Conservation (phyloP, 2,329 filamentous ascomycete genomes). For the Nothophaeocryptopus gaeumannii region DNA sequence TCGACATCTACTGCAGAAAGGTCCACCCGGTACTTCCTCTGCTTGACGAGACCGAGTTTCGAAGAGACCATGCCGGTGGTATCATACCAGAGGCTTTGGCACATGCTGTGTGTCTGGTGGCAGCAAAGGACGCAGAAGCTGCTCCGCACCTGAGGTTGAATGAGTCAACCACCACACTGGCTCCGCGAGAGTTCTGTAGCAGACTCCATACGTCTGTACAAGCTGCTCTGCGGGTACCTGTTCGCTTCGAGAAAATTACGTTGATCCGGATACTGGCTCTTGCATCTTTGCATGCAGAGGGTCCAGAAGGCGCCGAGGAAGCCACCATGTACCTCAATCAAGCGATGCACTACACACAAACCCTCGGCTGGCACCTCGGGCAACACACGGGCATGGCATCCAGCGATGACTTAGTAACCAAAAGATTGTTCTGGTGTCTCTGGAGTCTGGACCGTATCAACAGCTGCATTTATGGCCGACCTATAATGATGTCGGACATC, state of each 20-base stretch:
- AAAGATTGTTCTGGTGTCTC: conserved; percentile 50
- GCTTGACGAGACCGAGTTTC: conserved; percentile 44
- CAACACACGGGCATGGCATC: conserved; percentile 26
- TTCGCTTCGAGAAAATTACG: conserved; percentile 46
- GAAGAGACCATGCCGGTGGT: conserved; percentile 36
- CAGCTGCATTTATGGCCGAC: conserved; percentile 47
- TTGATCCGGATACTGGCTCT: conserved; percentile 48
- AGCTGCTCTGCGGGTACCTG: conserved; percentile 40
- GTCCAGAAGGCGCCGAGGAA: conserved; percentile 47
- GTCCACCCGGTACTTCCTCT: conserved; percentile 49
- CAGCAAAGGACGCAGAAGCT: conserved; percentile 48
- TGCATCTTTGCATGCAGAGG: conserved; percentile 48
- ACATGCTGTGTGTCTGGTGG: conserved; percentile 49
- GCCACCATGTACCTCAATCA: conserved; percentile 43
- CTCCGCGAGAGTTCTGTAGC: conserved; percentile 46
- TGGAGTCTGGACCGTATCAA: conserved; percentile 51
- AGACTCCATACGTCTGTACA: conserved; percentile 44
- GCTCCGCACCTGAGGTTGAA: conserved; percentile 40
- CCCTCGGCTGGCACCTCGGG: conserved; percentile 47
- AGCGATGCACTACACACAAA: conserved; percentile 51
- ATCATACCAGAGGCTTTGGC: conserved; percentile 40
- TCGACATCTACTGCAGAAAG: conserved; percentile 47
- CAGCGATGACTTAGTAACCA: conserved; percentile 34
- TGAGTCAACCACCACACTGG: conserved; percentile 34
- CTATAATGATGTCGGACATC: conserved; percentile 47